phyloP scores from a whole-genome alignment of 2,329 filamentous ascomycete genomes.

The Incumbomyces delicatus region DNA sequence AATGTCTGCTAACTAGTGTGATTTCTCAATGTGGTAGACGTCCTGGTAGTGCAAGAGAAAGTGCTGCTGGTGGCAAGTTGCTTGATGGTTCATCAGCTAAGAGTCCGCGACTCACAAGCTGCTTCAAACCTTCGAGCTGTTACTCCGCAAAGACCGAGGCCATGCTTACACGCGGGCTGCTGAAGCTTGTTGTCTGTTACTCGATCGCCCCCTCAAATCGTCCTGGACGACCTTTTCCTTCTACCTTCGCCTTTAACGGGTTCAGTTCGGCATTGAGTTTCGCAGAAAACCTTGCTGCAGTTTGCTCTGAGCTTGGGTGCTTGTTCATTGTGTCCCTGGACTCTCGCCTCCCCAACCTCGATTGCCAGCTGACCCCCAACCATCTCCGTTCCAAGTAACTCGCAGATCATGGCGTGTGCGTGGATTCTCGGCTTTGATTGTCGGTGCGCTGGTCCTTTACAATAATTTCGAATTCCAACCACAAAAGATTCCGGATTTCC shows the following conservation, averaged over 20 bases:
- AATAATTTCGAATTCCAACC: slow-evolving; percentile 49
- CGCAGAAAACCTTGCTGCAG: slow-evolving; percentile 42
- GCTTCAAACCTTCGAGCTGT: too few relatives aligned
- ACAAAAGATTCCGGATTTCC: slow-evolving; percentile 50
- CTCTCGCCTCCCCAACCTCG: slow-evolving; percentile 28
- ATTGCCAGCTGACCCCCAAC: slow-evolving; percentile 35
- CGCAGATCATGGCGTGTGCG: slow-evolving; percentile 44
- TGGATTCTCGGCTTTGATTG: slow-evolving; percentile 49
- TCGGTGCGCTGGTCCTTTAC: slow-evolving; percentile 50
- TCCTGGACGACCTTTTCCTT: slow-evolving; percentile 48
- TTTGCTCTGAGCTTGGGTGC: slow-evolving; percentile 18
- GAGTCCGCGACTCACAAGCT: too few relatives aligned
- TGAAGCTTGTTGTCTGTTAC: slow-evolving; percentile 39
- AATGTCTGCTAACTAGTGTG: too few relatives aligned
- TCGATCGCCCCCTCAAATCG: slow-evolving; percentile 45
- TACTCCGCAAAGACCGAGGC: too few relatives aligned
- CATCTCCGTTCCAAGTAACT: slow-evolving; percentile 38
- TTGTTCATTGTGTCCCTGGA: slow-evolving; percentile 16
- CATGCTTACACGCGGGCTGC: too few relatives aligned
- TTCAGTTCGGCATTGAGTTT: slow-evolving; percentile 44
- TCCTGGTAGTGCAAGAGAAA: too few relatives aligned
- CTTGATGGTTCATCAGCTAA: too few relatives aligned
- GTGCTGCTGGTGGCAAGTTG: too few relatives aligned
- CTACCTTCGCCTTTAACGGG: slow-evolving; percentile 48
- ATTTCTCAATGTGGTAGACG: too few relatives aligned